Evolutionary conservation across 2,329 filamentous ascomycete genomes (phyloP).

Genomic region (Xylariaceae sp.): DNA sequence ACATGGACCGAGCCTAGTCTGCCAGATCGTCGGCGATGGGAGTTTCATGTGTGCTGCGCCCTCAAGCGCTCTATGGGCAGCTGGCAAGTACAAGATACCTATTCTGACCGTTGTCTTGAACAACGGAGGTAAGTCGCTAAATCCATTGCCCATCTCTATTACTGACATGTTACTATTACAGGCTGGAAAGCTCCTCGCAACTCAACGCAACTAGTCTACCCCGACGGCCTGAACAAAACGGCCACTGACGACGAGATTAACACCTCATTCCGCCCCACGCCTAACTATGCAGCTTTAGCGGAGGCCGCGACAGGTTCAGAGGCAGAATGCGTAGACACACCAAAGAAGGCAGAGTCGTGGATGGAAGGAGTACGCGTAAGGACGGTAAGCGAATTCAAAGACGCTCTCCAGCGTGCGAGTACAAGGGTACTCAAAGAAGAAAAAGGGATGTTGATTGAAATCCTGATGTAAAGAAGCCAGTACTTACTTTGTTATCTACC

Average conservation of each 20-base stretch:
- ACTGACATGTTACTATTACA: background rate
- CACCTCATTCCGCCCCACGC: conserved; percentile 18
- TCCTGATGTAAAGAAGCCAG: conserved; percentile 16
- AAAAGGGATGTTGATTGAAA: conserved; percentile 18
- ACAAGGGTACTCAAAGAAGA: conserved; percentile 8
- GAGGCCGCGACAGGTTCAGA: conserved; percentile 18
- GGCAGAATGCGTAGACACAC: conserved; percentile 6
- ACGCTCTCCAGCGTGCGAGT: conserved; percentile 8
- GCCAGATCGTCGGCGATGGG: conserved; percentile 42
- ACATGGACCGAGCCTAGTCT: conserved; percentile 33
- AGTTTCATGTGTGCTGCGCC: conserved; percentile 42
- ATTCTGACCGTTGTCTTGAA: conserved; percentile 42
- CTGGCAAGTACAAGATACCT: conserved; percentile 38
- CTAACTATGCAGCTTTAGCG: conserved; percentile 19
- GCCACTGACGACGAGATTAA: conserved; percentile 19
- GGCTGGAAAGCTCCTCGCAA: conserved; percentile 21
- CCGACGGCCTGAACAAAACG: conserved; percentile 11
- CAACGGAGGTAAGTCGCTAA: conserved; percentile 35
- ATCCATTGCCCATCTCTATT: background rate
- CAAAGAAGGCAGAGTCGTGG: conserved; percentile 5
- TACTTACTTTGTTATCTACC: too few species aligned
- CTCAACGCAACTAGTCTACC: conserved; percentile 18
- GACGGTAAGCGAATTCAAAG: conserved; percentile 11
- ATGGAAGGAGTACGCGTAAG: conserved; percentile 14
- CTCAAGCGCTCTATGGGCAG: conserved; percentile 41